phyloP scores from a whole-genome alignment of 2,329 filamentous ascomycete species.

The Monilinia laxa region DNA sequence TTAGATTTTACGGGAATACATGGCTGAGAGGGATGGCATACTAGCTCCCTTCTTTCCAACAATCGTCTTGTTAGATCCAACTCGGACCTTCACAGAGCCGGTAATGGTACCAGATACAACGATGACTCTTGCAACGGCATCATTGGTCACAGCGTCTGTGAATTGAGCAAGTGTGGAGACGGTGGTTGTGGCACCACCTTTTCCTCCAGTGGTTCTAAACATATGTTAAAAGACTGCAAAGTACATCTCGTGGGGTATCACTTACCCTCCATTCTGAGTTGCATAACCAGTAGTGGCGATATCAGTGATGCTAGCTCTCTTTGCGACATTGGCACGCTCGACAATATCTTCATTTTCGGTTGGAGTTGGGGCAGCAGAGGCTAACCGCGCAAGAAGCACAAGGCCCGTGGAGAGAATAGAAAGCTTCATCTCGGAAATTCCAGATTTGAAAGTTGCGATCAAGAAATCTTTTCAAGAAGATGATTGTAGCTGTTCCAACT shows the following conservation, averaged over 20 bases:
- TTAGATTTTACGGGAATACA: not conserved
- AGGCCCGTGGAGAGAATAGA: slow-evolving; percentile 47
- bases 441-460: no score
- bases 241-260: not conserved
- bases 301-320: slow-evolving; percentile 46
- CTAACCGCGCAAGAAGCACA: slow-evolving; percentile 46
- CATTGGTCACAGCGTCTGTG: slow-evolving; percentile 29
- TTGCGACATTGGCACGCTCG: slow-evolving; percentile 35
- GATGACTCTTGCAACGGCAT: slow-evolving; percentile 47
- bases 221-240: not conserved
- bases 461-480: not conserved
- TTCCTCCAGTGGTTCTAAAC: slow-evolving; percentile 48
- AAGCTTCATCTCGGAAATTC: slow-evolving; percentile 48
- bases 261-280: slow-evolving; percentile 43
- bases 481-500: not conserved
- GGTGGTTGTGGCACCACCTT: slow-evolving; percentile 47
- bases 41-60: slow-evolving; percentile 40
- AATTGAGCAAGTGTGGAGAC: slow-evolving; percentile 46
- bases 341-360: slow-evolving; percentile 42
- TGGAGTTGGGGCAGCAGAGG: slow-evolving; percentile 47
- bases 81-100: slow-evolving; percentile 28
- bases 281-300: slow-evolving; percentile 46
- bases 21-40: slow-evolving; percentile 16
- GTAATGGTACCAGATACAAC: slow-evolving; percentile 45
- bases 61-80: slow-evolving; percentile 48